Conservation (phyloP, 371 early-diverging fungal species). For the Actinomortierella ambigua region DNA sequence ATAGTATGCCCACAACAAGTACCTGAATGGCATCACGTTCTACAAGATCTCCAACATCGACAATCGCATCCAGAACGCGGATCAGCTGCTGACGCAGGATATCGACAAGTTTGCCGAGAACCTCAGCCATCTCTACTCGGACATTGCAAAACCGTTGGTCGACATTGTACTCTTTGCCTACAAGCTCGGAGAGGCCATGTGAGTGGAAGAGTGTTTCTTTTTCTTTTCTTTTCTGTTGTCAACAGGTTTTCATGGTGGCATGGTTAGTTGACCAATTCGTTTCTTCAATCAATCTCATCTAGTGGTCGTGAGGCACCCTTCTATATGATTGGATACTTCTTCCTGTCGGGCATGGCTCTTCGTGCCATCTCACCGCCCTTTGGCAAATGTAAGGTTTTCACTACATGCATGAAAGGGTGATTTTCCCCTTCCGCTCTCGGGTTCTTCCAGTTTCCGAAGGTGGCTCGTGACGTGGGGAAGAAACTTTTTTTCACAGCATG, state of each 20-base stretch:
- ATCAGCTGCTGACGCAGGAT: constrained; percentile 88
- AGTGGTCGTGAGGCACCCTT: constrained; percentile 76
- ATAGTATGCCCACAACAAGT: constrained; percentile 81
- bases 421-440: not conserved
- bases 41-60: constrained; percentile 85
- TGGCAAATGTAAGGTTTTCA: constrained; percentile 67
- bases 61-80: constrained; percentile 80
- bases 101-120: constrained; percentile 86
- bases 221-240: not conserved
- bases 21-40: constrained; percentile 81
- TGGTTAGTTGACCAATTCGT: not conserved
- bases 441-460: no score
- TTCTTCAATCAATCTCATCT: not conserved
- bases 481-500: no score
- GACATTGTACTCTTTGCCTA: constrained; percentile 86
- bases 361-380: constrained; percentile 86
- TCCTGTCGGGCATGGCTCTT: constrained; percentile 73
- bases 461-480: no score
- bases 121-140: constrained; percentile 77
- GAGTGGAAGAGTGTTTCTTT: no score
- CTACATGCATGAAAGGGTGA: not conserved
- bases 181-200: constrained; percentile 85
- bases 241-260: not conserved
- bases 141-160: constrained; percentile 83
- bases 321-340: constrained; percentile 82